These are phyloP conservation scores for Lichenothelia convexa DNA, from an alignment of 495 filamentous ascomycete genomes.

Conservation along the genomic window DNA sequence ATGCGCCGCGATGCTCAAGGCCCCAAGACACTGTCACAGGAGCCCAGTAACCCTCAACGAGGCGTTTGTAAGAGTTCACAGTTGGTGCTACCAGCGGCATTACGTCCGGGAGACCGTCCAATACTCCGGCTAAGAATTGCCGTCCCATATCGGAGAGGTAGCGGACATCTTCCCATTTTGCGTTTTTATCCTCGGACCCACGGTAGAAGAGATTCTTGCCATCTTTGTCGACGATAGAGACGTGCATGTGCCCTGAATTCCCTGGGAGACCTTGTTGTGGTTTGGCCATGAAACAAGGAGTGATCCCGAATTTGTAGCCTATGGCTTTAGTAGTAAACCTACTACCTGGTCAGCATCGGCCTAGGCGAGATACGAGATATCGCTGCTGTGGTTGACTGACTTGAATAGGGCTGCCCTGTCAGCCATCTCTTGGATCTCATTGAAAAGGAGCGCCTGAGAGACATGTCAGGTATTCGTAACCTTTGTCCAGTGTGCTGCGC, in stretches of 20 bases:
- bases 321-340: constrained; percentile 75
- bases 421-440: constrained; percentile 69
- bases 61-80: constrained; percentile 89
- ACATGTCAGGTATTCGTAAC: background rate
- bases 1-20: constrained; percentile 82
- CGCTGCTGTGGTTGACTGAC: constrained; percentile 23
- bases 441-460: constrained; percentile 56
- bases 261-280: constrained; percentile 59
- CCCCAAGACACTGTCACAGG: constrained; percentile 97
- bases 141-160: constrained; percentile 72
- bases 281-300: constrained; percentile 98
- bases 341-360: background rate
- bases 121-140: constrained; percentile 82
- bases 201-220: constrained; percentile 70
- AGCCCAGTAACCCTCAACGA: constrained; percentile 98
- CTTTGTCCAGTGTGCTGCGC: background rate
- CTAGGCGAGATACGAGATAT: background rate
- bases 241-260: constrained; percentile 88
- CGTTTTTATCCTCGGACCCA: constrained; percentile 44
- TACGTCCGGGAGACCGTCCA: constrained; percentile 78
- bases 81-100: constrained; percentile 93
- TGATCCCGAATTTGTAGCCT: constrained; percentile 72
- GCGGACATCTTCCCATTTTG: constrained; percentile 54
- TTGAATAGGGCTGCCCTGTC: constrained; percentile 88
- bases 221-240: constrained; percentile 54